phyloP scores from a whole-genome alignment of 1,284 basidiomycete genomes.

The Papiliotrema fonsecae region DNA sequence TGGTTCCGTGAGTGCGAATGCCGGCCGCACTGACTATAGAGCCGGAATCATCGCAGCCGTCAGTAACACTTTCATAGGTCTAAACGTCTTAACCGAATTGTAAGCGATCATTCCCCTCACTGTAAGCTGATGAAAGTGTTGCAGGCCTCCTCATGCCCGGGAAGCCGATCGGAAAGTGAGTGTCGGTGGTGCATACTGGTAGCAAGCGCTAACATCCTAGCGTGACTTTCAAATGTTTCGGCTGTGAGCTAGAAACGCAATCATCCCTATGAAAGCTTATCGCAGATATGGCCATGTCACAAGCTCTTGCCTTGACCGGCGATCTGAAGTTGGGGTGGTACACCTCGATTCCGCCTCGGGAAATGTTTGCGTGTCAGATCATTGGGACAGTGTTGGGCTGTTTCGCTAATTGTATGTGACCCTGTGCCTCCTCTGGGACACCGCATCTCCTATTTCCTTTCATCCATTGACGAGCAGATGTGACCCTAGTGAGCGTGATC shows the following conservation, averaged over 20 bases:
- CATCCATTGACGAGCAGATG: constrained; percentile 36
- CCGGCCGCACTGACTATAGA: background rate
- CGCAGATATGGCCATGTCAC: constrained; percentile 49
- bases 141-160: constrained; percentile 53
- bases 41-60: constrained; percentile 52
- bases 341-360: constrained; percentile 42
- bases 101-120: no score
- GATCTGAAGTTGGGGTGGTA: constrained; percentile 52
- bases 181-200: constrained; percentile 1
- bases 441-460: no score
- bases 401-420: constrained; percentile 45
- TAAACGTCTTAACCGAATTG: constrained; percentile 53
- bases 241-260: constrained; percentile 41
- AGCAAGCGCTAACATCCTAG: constrained; percentile 15
- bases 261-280: background rate
- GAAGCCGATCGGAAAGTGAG: constrained; percentile 51
- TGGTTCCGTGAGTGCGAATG: constrained; percentile 34
- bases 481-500: constrained; percentile 48
- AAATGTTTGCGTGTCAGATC: constrained; percentile 53
- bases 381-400: constrained; percentile 51
- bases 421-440: no score
- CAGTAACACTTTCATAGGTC: constrained; percentile 50
- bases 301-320: constrained; percentile 46
- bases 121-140: no score
- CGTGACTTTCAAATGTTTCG: constrained; percentile 48